A percentile compares a stretch with the other conserved stretches of the same genome.
phyloP scores from a whole-genome alignment of 2,329 filamentous ascomycete genomes.

The Herpotrichia juniperi region DNA sequence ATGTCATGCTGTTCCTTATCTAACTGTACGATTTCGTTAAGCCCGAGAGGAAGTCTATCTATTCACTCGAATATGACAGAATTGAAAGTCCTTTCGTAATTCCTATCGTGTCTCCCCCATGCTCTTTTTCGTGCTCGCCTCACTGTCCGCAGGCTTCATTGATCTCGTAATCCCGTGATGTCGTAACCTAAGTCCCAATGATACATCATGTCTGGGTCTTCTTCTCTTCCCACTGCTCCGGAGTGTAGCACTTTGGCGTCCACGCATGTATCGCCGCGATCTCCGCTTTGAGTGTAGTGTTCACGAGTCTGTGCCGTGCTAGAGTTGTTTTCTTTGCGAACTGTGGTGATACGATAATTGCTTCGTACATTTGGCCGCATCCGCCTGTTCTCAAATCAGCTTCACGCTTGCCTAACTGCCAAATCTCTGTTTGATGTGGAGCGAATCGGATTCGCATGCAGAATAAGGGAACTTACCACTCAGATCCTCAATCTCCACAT shows the following conservation, averaged over 20 bases:
- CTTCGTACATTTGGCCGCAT: slow-evolving; percentile 73
- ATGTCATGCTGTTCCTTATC: background rate
- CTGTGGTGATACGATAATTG: slow-evolving; percentile 66
- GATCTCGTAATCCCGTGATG: too few species aligned
- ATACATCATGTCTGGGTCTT: slow-evolving; percentile 49
- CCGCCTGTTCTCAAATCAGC: slow-evolving; percentile 62
- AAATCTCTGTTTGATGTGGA: too few species aligned
- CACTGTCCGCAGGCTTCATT: too few species aligned
- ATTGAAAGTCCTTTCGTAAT: too few species aligned
- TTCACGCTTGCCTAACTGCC: too few species aligned
- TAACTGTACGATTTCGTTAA: too few species aligned
- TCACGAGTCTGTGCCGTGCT: slow-evolving; percentile 85
- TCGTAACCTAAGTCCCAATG: background rate
- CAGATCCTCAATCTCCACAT: slow-evolving; percentile 90
- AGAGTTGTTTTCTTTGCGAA: slow-evolving; percentile 68
- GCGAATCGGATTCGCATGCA: too few species aligned
- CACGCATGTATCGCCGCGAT: slow-evolving; percentile 92
- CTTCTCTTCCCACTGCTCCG: slow-evolving; percentile 83
- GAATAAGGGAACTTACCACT: slow-evolving; percentile 69
- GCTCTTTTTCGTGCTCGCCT: too few species aligned
- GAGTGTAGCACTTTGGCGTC: slow-evolving; percentile 93
- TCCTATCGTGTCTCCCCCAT: too few species aligned
- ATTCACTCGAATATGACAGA: too few species aligned
- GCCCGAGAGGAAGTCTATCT: too few species aligned
- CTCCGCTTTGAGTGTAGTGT: slow-evolving; percentile 80